These are phyloP conservation scores for Rubus idaeus DNA, from an alignment of 306 rosid species.

Conservation along the genomic window DNA sequence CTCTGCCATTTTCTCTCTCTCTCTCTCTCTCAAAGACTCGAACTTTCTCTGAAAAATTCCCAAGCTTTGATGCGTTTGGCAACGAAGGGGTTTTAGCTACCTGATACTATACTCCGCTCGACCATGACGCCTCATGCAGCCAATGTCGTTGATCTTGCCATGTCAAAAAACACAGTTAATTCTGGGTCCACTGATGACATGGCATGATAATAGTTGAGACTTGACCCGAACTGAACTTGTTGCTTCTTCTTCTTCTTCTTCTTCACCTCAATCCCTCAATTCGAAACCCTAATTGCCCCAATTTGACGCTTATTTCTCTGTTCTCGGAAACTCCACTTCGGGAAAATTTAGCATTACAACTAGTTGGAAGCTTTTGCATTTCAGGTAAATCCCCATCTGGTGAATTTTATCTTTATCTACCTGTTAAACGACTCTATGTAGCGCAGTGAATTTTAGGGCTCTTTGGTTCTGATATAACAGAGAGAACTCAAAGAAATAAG, in stretches of 20 bases:
- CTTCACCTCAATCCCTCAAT: background rate
- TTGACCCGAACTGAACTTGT: background rate
- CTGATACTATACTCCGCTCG: background rate
- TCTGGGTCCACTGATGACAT: conserved; percentile 2
- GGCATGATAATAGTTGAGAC: background rate
- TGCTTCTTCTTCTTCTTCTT: background rate
- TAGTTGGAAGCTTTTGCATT: background rate
- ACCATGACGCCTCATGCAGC: background rate
- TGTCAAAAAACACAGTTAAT: background rate
- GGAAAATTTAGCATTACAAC: background rate
- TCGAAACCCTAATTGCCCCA: conserved; percentile 9
- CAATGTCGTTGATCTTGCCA: background rate
- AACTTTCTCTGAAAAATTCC: background rate
- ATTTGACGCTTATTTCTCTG: background rate
- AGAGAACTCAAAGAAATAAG: background rate
- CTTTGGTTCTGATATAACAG: background rate
- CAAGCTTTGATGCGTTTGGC: background rate
- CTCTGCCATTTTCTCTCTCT: conserved; percentile 43
- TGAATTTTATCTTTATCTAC: background rate
- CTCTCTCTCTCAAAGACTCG: conserved; percentile 1
- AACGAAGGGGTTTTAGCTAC: background rate
- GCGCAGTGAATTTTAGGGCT: background rate
- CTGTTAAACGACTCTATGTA: background rate
- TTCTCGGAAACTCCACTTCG: background rate
- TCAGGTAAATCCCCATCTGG: background rate